Evolutionary conservation across 768 basidiomycete species (phyloP).

Genomic region (Atractiella rhizophila): DNA sequence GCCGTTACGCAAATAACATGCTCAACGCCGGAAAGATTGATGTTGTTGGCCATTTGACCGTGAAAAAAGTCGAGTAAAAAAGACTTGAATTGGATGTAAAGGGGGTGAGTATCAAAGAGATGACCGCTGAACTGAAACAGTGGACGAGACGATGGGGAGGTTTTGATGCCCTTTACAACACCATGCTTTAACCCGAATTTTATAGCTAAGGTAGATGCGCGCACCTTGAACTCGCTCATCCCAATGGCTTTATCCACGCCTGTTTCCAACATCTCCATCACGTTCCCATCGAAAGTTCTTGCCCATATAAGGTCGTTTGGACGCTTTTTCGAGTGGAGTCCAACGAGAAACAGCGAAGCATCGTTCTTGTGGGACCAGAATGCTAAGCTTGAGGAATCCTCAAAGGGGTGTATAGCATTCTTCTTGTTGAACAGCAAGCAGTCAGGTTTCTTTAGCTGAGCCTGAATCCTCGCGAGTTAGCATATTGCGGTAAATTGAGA

Average conservation of each 20-base stretch:
- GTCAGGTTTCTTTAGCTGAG: constrained; percentile 75
- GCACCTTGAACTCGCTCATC: constrained; percentile 64
- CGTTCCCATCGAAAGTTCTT: constrained; percentile 56
- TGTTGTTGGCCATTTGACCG: constrained; percentile 48
- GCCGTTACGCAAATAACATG: constrained; percentile 57
- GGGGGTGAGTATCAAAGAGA: constrained; percentile 79
- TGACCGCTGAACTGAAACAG: constrained; percentile 88
- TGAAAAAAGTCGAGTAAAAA: constrained; percentile 76
- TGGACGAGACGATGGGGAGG: constrained; percentile 67
- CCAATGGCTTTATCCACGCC: constrained; percentile 56
- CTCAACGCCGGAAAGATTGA: constrained; percentile 60
- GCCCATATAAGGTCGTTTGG: constrained; percentile 66
- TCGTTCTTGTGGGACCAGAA: constrained; percentile 92
- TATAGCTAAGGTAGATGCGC: constrained; percentile 13
- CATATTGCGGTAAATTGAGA: neutral
- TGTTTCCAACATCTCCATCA: constrained; percentile 86
- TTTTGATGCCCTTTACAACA: constrained; percentile 47
- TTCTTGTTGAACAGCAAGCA: constrained; percentile 84
- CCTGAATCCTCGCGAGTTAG: constrained; percentile 28
- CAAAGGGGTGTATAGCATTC: constrained; percentile 72
- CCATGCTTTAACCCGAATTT: neutral
- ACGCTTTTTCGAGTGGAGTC: constrained; percentile 78
- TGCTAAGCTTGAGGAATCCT: constrained; percentile 52
- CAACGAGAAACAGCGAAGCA: constrained; percentile 66
- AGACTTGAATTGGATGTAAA: constrained; percentile 74